These are phyloP conservation scores for Mortierella sp. DNA, from an alignment of 371 early-diverging fungal species.

Conservation along the genomic window DNA sequence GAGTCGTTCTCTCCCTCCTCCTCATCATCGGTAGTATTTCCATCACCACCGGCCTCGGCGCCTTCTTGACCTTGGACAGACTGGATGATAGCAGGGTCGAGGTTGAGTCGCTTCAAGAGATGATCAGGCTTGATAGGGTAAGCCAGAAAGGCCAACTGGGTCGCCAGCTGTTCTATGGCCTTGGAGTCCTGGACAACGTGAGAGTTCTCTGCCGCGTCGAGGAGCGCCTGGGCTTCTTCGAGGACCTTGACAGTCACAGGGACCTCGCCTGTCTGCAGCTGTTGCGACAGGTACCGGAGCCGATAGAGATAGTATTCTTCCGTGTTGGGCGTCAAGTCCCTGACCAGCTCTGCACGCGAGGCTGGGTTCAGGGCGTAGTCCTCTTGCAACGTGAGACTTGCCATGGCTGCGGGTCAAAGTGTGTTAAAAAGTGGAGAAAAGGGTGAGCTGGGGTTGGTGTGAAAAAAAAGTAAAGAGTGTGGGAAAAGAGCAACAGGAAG, in stretches of 20 bases:
- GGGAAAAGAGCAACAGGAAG: background rate
- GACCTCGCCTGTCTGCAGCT: constrained; percentile 28
- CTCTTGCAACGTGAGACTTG: constrained; percentile 28
- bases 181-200: constrained; percentile 8
- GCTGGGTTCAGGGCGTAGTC: constrained; percentile 49
- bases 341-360: constrained; percentile 34
- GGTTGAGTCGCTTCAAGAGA: constrained; percentile 29
- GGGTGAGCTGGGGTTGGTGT: background rate
- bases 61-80: background rate
- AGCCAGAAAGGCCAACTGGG: constrained; percentile 41
- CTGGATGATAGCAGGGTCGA: constrained; percentile 14
- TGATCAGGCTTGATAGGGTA: constrained; percentile 46
- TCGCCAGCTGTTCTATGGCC: constrained; percentile 23
- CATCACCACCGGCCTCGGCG: background rate
- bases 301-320: constrained; percentile 45
- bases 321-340: constrained; percentile 30
- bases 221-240: constrained; percentile 28
- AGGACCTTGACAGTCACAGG: constrained; percentile 38
- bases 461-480: background rate
- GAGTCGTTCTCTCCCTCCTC: background rate
- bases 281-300: constrained; percentile 35
- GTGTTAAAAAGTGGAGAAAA: background rate
- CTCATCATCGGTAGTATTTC: background rate
- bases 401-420: constrained; percentile 1
- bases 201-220: constrained; percentile 32